These are phyloP conservation scores for Solanum pimpinellifolium DNA, from an alignment of 257 asterid species.

Conservation along the genomic window DNA sequence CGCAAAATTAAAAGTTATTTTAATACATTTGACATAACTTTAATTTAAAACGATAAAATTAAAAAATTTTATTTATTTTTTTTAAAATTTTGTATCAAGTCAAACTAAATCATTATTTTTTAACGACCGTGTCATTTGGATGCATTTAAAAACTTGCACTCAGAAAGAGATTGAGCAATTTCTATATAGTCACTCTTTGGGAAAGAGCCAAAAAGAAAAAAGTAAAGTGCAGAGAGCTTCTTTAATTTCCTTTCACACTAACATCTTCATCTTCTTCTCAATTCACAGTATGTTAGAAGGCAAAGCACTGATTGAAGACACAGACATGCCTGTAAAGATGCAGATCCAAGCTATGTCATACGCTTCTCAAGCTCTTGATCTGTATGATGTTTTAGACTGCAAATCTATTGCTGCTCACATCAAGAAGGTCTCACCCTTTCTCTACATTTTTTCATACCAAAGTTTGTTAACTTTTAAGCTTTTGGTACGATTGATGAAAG, in stretches of 20 bases:
- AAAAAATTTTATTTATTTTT: no score
- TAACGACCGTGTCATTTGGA: neutral
- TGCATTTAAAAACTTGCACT: neutral
- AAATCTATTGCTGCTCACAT: slow-evolving; percentile 42
- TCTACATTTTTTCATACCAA: neutral
- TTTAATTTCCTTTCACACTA: neutral
- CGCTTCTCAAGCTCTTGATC: slow-evolving; percentile 90
- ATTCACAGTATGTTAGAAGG: slow-evolving; percentile 37
- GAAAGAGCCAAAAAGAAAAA: neutral
- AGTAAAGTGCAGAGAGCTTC: neutral
- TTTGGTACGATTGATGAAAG: fast-evolving
- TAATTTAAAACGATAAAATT: no score
- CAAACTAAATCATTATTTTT: no score
- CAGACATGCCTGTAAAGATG: slow-evolving; percentile 89
- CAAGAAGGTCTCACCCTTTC: slow-evolving; percentile 22
- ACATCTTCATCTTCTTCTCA: neutral
- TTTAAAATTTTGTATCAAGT: no score
- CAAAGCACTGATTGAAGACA: slow-evolving; percentile 42
- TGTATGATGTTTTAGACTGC: slow-evolving; percentile 69
- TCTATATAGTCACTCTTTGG: neutral
- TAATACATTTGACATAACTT: no score
- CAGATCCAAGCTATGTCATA: slow-evolving; percentile 81
- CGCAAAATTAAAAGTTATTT: no score
- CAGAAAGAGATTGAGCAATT: neutral
- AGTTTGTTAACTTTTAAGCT: neutral